Percentiles rank a stretch among this genome's conserved stretches.
These are phyloP conservation scores for Rhizomucor miehei DNA, from an alignment of 371 early-diverging fungal species.

Conservation along the genomic window DNA sequence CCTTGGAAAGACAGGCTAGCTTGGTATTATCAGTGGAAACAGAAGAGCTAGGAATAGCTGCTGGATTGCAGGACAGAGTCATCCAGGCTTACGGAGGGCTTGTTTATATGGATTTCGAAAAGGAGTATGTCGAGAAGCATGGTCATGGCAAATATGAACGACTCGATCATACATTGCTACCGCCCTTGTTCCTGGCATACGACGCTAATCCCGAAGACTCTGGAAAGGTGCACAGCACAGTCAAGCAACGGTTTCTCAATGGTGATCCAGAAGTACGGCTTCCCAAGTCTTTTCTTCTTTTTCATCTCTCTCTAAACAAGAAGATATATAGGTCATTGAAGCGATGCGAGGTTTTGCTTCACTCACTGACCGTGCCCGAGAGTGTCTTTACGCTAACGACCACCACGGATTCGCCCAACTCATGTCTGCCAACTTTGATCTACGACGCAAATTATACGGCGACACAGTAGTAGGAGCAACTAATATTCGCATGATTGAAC, in stretches of 20 bases:
- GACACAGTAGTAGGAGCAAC: constrained; percentile 40
- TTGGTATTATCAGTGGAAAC: constrained; percentile 59
- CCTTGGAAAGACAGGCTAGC: constrained; percentile 54
- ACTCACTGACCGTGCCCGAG: constrained; percentile 43
- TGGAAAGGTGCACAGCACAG: constrained; percentile 63
- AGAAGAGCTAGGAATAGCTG: constrained; percentile 62
- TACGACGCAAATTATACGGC: constrained; percentile 48
- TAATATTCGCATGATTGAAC: constrained; percentile 50
- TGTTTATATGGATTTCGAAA: constrained; percentile 69
- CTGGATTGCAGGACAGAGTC: constrained; percentile 71
- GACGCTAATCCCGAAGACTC: constrained; percentile 64
- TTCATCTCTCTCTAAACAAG: too few species aligned
- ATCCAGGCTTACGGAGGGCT: constrained; percentile 65
- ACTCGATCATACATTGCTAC: constrained; percentile 36
- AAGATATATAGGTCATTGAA: constrained; percentile 36
- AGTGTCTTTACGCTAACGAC: constrained; percentile 18
- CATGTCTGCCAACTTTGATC: constrained; percentile 49
- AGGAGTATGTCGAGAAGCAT: constrained; percentile 48
- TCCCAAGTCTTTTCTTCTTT: too few species aligned
- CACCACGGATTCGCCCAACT: constrained; percentile 36
- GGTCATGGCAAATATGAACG: constrained; percentile 57
- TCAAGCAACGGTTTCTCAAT: constrained; percentile 50
- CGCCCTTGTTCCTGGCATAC: constrained; percentile 55
- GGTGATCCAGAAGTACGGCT: constrained; percentile 60
- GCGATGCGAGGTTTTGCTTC: constrained; percentile 60